Percentiles rank a stretch among this genome's conserved stretches.
Conservation (phyloP, 2,329 filamentous ascomycete species). For the Aspergillus puulaauensis region DNA sequence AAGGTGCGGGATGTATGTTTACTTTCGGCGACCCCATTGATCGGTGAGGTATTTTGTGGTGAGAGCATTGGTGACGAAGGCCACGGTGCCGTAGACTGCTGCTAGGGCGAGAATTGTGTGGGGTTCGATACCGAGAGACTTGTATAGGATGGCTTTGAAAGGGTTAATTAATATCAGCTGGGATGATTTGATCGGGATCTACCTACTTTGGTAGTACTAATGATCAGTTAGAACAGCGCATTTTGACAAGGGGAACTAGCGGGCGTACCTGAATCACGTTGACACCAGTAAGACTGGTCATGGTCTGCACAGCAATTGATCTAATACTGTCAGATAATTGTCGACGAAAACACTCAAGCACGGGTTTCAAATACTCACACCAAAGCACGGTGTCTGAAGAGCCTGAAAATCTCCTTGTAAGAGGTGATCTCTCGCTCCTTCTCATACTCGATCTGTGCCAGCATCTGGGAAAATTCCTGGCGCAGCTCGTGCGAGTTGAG, state of each 20-base stretch:
- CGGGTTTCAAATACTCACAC: constrained; percentile 36
- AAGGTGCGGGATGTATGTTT: constrained; percentile 8
- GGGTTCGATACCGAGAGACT: constrained; percentile 52
- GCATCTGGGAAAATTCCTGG: constrained; percentile 57
- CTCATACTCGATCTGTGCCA: constrained; percentile 57
- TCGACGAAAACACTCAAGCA: not conserved
- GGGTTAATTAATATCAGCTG: constrained; percentile 38
- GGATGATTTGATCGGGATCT: not conserved
- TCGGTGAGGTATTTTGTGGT: constrained; percentile 56
- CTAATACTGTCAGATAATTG: constrained; percentile 20
- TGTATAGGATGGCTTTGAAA: constrained; percentile 52
- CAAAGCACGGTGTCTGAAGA: constrained; percentile 54
- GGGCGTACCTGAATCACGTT: constrained; percentile 54
- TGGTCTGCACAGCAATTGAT: constrained; percentile 57
- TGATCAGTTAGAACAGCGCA: not conserved
- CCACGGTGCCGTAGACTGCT: constrained; percentile 55
- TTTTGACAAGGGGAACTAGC: no score
- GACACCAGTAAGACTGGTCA: constrained; percentile 58
- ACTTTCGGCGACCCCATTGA: constrained; percentile 60
- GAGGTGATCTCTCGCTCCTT: constrained; percentile 56
- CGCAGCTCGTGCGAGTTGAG: constrained; percentile 45
- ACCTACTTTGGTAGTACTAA: constrained; percentile 35
- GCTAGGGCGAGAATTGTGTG: constrained; percentile 55
- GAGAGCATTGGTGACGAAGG: constrained; percentile 52
- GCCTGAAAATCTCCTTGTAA: constrained; percentile 51